Evolutionary conservation across 192 early-diverging fungal genomes (phyloP), one percentile per base, ranked within the genome.

Genomic region (Haplosporangium gracile): DNA sequence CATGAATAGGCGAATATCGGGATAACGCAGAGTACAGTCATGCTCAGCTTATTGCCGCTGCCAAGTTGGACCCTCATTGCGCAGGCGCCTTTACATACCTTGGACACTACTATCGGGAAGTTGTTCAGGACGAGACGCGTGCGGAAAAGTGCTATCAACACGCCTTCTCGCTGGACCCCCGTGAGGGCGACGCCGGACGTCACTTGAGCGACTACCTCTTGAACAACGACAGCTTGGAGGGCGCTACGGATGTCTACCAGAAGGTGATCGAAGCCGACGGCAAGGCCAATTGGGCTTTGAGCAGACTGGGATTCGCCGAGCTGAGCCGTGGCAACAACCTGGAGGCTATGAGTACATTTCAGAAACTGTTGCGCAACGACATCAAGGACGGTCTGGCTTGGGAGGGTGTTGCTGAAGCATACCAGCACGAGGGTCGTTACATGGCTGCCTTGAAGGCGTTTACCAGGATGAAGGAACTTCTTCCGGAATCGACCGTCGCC

Each of bases 111-210:
- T 98, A 97, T 85, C 89, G 88, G 18, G 74, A 91, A 26, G 88
- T 95, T 60, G 94, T 92, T n/a, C 76, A 90, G 45, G 95, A 98
- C 74, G 53, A 81, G 2, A 83, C 39, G 0, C 94, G 97, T 10
- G 97, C 97, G 10, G 88, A 90, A 49, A 95, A 95, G 76, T 99
- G 97, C 84, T 97, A 95, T 83, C 88, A 92, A 72, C 95, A 96
- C 79, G 96, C 96, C 2, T 90, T 96, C n/a, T 81, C 91, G 0
- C 84, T 97, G 69, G 94, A 97, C 78, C 86, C 90, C 5, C 78
- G 86, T 40, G 93, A 97, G 87, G 88, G 90, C 38, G 92, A 94
- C 18, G 95, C 97, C 6, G 96, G 92, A 2, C 76, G 91, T 18
- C 82, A 85, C 38, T 88, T 99, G 39, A 92, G 91, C 45, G 89